Percentiles rank a stretch among this genome's conserved stretches.
phyloP scores from a whole-genome alignment of 345 rosid genomes.

The Acer yangbiense region DNA sequence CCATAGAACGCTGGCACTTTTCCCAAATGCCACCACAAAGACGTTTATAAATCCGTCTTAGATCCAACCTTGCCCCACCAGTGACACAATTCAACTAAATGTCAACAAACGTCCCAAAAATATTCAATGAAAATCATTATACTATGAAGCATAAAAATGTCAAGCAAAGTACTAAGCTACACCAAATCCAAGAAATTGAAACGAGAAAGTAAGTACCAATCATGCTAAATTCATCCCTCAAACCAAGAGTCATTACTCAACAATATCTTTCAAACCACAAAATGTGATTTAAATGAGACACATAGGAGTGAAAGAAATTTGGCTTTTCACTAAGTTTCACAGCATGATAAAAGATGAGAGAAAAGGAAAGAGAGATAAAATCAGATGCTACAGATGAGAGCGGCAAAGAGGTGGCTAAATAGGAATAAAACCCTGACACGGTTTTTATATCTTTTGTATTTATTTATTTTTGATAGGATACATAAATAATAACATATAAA shows the following conservation, averaged over 20 bases:
- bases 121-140: not conserved
- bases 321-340: not conserved
- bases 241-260: not conserved
- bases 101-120: not conserved
- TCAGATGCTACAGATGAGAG: not conserved
- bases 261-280: not conserved
- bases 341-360: not conserved
- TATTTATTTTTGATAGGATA: too few relatives aligned
- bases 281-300: not conserved
- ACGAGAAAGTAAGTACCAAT: not conserved
- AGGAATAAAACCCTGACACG: not conserved
- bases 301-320: not conserved
- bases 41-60: not conserved
- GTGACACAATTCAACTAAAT: not conserved
- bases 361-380: constrained; percentile 1
- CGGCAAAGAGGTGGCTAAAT: not conserved
- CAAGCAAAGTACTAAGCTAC: not conserved
- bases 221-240: not conserved
- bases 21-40: not conserved
- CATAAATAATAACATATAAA: too few relatives aligned
- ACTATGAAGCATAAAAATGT: not conserved
- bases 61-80: not conserved
- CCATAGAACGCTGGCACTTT: not conserved
- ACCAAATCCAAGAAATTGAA: not conserved
- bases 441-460: not conserved